Conservation (phyloP, 2,329 filamentous ascomycete genomes). For the Stagonosporopsis vannaccii region DNA sequence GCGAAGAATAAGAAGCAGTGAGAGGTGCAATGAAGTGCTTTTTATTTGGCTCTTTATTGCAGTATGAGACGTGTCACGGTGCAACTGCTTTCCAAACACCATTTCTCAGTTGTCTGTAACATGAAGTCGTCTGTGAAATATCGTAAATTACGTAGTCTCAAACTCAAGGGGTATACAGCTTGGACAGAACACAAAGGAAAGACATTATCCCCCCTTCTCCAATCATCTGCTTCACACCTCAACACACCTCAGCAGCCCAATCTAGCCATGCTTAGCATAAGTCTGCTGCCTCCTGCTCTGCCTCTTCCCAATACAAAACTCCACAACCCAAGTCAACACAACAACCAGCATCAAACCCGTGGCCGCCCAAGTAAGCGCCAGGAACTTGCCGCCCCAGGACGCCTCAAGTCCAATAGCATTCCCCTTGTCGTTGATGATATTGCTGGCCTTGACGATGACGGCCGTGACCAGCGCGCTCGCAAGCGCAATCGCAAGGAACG, state of each 20-base stretch:
- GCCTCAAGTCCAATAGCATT: slow-evolving; percentile 59
- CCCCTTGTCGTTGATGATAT: slow-evolving; percentile 63
- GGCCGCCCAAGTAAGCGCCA: slow-evolving; percentile 67
- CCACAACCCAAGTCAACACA: slow-evolving; percentile 37
- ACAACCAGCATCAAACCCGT: slow-evolving; percentile 55
- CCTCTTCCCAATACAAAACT: slow-evolving; percentile 39
- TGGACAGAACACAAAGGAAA: slow-evolving; percentile 12
- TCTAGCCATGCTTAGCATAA: slow-evolving; percentile 34
- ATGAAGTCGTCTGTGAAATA: slow-evolving; percentile 2
- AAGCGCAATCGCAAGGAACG: slow-evolving; percentile 68
- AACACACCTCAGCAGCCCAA: background rate
- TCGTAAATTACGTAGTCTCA: slow-evolving; percentile 10
- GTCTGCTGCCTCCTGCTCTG: slow-evolving; percentile 21
- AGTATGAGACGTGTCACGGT: background rate
- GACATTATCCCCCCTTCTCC: background rate
- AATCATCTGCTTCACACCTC: too few species aligned
- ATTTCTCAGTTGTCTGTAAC: background rate
- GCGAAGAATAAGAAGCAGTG: slow-evolving; percentile 59
- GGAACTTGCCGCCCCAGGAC: slow-evolving; percentile 61
- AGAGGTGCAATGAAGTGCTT: too few species aligned
- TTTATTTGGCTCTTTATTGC: too few species aligned
- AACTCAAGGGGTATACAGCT: slow-evolving; percentile 18
- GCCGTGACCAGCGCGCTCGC: slow-evolving; percentile 78
- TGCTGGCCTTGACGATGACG: slow-evolving; percentile 61
- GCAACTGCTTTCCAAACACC: background rate